Evolutionary conservation across 2,329 filamentous ascomycete genomes (phyloP).

Genomic region (Microcyclosporella mali): DNA sequence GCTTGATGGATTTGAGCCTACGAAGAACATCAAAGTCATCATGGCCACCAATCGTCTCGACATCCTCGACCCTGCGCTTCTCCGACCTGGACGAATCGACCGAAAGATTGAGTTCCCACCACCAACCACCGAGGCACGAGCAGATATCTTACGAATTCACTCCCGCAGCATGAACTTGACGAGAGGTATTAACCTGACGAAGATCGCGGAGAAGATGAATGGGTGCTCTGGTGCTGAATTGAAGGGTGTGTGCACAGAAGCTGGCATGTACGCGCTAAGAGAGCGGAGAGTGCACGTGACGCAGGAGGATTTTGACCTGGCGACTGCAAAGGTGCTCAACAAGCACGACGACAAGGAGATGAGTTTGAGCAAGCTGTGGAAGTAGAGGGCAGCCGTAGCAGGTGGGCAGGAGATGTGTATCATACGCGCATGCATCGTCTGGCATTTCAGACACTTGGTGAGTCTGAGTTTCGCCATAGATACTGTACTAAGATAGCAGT

Average conservation of each 20-base stretch:
- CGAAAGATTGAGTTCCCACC: slow-evolving; percentile 99
- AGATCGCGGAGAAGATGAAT: slow-evolving; percentile 99
- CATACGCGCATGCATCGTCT: slow-evolving; percentile 18
- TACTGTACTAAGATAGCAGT: neutral
- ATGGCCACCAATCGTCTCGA: slow-evolving; percentile 99
- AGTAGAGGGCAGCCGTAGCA: slow-evolving; percentile 41
- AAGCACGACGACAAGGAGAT: slow-evolving; percentile 99
- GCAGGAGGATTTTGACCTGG: slow-evolving; percentile 97
- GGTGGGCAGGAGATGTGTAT: slow-evolving; percentile 9
- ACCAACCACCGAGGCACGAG: slow-evolving; percentile 89
- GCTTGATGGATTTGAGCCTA: slow-evolving; percentile 96
- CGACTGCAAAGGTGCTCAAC: slow-evolving; percentile 98
- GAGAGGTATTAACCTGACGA: slow-evolving; percentile 91
- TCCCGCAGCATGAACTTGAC: slow-evolving; percentile 98
- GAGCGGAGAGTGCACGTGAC: slow-evolving; percentile 96
- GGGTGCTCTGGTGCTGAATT: slow-evolving; percentile 95
- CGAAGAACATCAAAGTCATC: slow-evolving; percentile 96
- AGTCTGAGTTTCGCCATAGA: slow-evolving; percentile 10
- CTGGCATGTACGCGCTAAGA: slow-evolving; percentile 94
- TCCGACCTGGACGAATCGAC: slow-evolving; percentile 96
- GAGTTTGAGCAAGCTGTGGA: slow-evolving; percentile 81
- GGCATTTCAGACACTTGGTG: slow-evolving; percentile 3
- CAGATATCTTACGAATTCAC: slow-evolving; percentile 96
- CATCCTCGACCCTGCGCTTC: slow-evolving; percentile 88
- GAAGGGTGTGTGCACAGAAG: slow-evolving; percentile 98